Evolutionary conservation across 2,329 filamentous ascomycete species (phyloP).

Genomic region (Penicillium sp.): DNA sequence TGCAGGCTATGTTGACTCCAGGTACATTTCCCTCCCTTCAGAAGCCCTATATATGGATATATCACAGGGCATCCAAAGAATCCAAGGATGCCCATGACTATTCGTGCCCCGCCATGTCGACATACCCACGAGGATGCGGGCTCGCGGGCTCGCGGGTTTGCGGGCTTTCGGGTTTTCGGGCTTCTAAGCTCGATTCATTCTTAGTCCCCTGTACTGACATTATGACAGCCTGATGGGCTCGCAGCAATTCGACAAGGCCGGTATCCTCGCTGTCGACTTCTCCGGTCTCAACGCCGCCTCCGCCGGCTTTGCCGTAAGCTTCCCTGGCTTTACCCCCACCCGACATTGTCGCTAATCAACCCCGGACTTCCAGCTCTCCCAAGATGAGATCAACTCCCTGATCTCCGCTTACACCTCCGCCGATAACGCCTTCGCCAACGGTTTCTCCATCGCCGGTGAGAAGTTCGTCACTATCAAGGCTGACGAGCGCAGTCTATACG

Average conservation of each 20-base stretch:
- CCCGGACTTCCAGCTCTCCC: slow-evolving; percentile 47
- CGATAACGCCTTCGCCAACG: slow-evolving; percentile 55
- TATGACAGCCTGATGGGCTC: slow-evolving; percentile 71
- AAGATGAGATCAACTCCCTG: slow-evolving; percentile 58
- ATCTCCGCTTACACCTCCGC: slow-evolving; percentile 55
- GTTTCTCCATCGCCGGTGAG: slow-evolving; percentile 73
- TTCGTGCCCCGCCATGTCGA: slow-evolving; percentile 2
- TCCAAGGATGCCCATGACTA: neutral
- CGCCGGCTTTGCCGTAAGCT: slow-evolving; percentile 69
- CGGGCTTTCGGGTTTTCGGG: no score
- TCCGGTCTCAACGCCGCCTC: slow-evolving; percentile 78
- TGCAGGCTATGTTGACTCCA: slow-evolving; percentile 63
- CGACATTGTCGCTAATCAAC: neutral
- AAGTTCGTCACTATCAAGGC: slow-evolving; percentile 77
- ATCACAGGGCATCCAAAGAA: neutral
- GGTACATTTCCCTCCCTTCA: slow-evolving; percentile 45
- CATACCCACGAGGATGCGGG: slow-evolving; percentile 2
- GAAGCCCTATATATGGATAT: slow-evolving; percentile 8
- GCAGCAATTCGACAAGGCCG: slow-evolving; percentile 78
- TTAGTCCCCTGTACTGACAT: slow-evolving; percentile 12
- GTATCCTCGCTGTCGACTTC: slow-evolving; percentile 79
- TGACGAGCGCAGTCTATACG: slow-evolving; percentile 79
- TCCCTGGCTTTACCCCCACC: slow-evolving; percentile 12
- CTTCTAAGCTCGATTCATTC: neutral
- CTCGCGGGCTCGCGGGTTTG: no score